A percentile compares a stretch with the other conserved stretches of the same genome.
Conservation (phyloP, 805 yeast species). For the Candida tallmaniae region DNA sequence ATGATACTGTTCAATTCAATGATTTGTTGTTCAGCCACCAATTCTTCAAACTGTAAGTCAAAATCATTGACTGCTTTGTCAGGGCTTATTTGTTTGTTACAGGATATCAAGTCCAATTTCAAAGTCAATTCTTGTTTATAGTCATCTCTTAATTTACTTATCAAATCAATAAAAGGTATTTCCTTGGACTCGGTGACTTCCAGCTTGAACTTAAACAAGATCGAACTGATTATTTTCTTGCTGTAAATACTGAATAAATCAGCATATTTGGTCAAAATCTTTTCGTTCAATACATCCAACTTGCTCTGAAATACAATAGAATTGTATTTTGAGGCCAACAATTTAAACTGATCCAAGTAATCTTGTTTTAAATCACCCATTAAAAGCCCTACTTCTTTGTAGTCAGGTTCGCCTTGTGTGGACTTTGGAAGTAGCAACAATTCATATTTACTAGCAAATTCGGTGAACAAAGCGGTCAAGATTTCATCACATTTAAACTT, state of each 20-base stretch:
- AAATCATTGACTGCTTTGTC: conserved; percentile 13
- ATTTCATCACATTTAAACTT: conserved; percentile 94
- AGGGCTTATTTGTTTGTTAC: conserved; percentile 26
- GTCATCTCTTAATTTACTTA: conserved; percentile 3
- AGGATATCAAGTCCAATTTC: conserved; percentile 18
- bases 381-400: conserved; percentile 40
- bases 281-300: conserved; percentile 44
- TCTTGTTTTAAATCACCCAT: conserved; percentile 41
- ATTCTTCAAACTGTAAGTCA: conserved; percentile 34
- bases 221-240: conserved; percentile 13
- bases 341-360: conserved; percentile 55
- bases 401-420: conserved; percentile 29
- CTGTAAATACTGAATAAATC: conserved; percentile 35
- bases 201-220: conserved; percentile 12
- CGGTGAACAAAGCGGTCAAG: conserved; percentile 34
- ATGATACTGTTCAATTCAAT: conserved; percentile 30
- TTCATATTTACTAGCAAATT: conserved; percentile 20
- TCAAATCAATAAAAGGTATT: conserved; percentile 15
- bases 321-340: conserved; percentile 72
- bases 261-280: conserved; percentile 26
- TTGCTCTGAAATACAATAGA: conserved; percentile 62
- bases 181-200: conserved; percentile 9
- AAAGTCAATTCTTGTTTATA: conserved; percentile 11
- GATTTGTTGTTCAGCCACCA: conserved; percentile 34
- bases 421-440: conserved; percentile 9